Evolutionary conservation across 306 rosid species (phyloP).

Genomic region (Cucurbita argyrosperma): DNA sequence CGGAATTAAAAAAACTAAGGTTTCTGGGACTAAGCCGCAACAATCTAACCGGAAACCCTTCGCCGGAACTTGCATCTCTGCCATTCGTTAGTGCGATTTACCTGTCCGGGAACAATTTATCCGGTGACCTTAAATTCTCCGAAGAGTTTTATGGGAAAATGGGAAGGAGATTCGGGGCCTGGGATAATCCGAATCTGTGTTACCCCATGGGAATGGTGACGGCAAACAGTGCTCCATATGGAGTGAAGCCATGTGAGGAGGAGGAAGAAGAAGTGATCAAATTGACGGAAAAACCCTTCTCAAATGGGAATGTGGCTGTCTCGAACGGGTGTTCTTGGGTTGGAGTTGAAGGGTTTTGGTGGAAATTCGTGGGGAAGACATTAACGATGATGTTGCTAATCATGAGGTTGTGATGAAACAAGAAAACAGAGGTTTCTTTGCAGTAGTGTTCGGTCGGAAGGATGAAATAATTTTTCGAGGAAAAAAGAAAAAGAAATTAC

Average conservation of each 20-base stretch:
- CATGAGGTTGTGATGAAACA: background rate
- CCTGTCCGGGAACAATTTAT: constrained; percentile 61
- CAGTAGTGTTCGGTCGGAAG: background rate
- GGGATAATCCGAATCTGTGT: constrained; percentile 75
- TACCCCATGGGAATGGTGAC: constrained; percentile 30
- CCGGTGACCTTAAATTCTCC: constrained; percentile 56
- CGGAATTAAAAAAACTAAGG: constrained; percentile 49
- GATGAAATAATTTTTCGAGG: background rate
- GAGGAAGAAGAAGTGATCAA: constrained; percentile 24
- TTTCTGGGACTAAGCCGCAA: constrained; percentile 68
- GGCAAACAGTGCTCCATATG: constrained; percentile 33
- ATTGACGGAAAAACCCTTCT: constrained; percentile 19
- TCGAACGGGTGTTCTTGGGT: constrained; percentile 33
- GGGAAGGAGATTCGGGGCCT: constrained; percentile 81
- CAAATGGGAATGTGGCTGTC: constrained; percentile 15
- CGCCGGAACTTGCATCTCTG: constrained; percentile 51
- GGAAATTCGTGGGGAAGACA: constrained; percentile 16
- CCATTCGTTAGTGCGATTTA: constrained; percentile 60
- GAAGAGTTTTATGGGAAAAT: constrained; percentile 41
- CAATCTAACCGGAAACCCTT: constrained; percentile 49
- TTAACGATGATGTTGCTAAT: constrained; percentile 16
- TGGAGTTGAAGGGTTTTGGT: constrained; percentile 28
- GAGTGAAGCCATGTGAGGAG: constrained; percentile 60
- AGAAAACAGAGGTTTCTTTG: background rate
- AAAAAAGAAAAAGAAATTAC: background rate